Percentiles rank a stretch among this genome's conserved stretches.
Conservation (phyloP, 2,329 filamentous ascomycete genomes). For the Sporothrix phasma region DNA sequence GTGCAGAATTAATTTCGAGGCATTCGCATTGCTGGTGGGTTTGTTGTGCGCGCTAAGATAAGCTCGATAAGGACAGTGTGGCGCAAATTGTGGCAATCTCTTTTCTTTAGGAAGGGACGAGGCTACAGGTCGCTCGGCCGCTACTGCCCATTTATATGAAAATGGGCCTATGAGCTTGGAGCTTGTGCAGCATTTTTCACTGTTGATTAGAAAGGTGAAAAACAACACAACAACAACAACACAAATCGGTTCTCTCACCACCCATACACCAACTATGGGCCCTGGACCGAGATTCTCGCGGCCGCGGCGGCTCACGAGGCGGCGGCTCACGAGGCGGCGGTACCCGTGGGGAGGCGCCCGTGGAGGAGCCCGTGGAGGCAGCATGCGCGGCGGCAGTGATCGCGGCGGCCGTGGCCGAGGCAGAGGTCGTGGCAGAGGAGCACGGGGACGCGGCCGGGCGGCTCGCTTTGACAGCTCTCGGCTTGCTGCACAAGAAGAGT, state of each 20-base stretch:
- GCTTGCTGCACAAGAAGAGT: conserved; percentile 37
- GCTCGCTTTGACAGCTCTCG: conserved; percentile 38
- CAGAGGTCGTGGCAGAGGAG: conserved; percentile 21
- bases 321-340: conserved; percentile 15
- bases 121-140: conserved; percentile 1
- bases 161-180: background rate
- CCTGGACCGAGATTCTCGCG: conserved; percentile 25
- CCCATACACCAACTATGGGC: conserved; percentile 24
- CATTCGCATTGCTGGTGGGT: conserved; percentile 22
- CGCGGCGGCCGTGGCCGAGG: conserved; percentile 16
- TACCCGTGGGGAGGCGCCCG: conserved; percentile 22
- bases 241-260: background rate
- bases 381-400: conserved; percentile 13
- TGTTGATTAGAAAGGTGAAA: background rate
- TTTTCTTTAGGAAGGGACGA: conserved; percentile 9
- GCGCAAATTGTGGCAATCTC: conserved; percentile 9
- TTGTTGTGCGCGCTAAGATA: conserved; percentile 48
- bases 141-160: background rate
- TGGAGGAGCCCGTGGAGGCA: conserved; percentile 22
- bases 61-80: conserved; percentile 28
- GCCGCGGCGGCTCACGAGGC: conserved; percentile 27
- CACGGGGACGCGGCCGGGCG: conserved; percentile 23
- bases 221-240: conserved; percentile 1
- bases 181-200: conserved; percentile 13
- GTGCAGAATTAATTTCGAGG: conserved; percentile 22